A percentile compares a stretch with the other conserved stretches of the same genome.
Conservation (phyloP, 2,329 filamentous ascomycete genomes). For the Clonostachys rosea region DNA sequence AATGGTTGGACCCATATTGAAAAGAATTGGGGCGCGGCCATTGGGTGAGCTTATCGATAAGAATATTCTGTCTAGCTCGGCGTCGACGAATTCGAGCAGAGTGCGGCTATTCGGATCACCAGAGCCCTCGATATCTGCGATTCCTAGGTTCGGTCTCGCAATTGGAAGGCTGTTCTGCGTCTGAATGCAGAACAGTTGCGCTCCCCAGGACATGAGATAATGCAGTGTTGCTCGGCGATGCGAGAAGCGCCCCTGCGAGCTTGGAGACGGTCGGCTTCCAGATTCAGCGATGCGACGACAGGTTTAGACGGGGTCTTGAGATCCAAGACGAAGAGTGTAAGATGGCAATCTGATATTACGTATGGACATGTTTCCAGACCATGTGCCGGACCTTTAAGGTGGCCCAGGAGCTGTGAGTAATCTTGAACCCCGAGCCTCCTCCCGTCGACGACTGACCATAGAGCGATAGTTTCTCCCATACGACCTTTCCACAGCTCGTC, state of each 20-base stretch:
- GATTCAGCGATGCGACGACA: no score
- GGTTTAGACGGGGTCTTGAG: no score
- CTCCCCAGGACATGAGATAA: background rate
- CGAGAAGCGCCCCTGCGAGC: background rate
- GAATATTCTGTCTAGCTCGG: background rate
- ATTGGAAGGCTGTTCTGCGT: no score
- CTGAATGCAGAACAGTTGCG: no score
- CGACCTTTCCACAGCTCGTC: no score
- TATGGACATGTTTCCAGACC: no score
- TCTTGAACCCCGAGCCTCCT: background rate
- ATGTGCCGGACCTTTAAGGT: slow-evolving; percentile 6
- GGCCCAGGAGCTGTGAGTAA: slow-evolving; percentile 10
- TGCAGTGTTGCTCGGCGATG: slow-evolving; percentile 1
- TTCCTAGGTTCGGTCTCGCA: no score
- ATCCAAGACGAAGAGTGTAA: no score
- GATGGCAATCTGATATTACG: no score
- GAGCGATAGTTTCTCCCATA: no score
- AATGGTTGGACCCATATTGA: background rate
- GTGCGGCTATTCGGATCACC: background rate
- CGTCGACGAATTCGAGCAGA: background rate
- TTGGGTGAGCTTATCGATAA: slow-evolving; percentile 2
- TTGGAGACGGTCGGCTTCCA: no score
- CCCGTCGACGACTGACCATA: slow-evolving; percentile 25
- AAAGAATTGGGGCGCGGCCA: slow-evolving; percentile 1
- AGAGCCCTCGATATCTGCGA: background rate